phyloP scores from a whole-genome alignment of 2,329 filamentous ascomycete genomes.

The Esteya vermicola region DNA sequence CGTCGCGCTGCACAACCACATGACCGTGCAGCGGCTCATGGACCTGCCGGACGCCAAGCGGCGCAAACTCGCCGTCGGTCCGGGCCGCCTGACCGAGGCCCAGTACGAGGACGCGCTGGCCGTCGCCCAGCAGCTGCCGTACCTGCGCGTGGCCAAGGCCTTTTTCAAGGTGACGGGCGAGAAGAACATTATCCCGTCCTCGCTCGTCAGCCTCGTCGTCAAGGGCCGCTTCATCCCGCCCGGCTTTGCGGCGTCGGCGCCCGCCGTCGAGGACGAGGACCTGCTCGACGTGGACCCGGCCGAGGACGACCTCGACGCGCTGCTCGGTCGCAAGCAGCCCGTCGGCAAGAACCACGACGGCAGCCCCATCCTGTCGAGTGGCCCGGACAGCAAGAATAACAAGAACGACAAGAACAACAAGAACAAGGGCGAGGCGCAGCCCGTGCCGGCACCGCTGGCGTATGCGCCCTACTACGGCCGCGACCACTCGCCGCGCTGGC shows the following conservation, averaged over 20 bases:
- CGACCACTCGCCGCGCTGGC: constrained; percentile 82
- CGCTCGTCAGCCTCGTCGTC: constrained; percentile 84
- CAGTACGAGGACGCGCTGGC: constrained; percentile 64
- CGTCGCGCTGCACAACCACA: constrained; percentile 57
- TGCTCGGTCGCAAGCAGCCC: constrained; percentile 58
- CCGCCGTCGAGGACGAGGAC: constrained; percentile 61
- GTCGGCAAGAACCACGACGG: constrained; percentile 46
- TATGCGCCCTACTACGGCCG: constrained; percentile 83
- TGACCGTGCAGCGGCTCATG: constrained; percentile 83
- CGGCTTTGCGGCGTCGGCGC: constrained; percentile 54
- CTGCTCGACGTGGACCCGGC: constrained; percentile 85
- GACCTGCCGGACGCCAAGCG: constrained; percentile 61
- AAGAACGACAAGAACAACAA: too few relatives aligned
- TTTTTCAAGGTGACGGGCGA: constrained; percentile 99
- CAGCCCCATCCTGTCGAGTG: constrained; percentile 34
- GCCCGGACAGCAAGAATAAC: too few relatives aligned
- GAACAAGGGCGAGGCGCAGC: constrained; percentile 47
- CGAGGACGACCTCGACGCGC: constrained; percentile 79
- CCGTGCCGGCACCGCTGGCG: constrained; percentile 68
- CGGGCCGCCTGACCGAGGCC: constrained; percentile 54
- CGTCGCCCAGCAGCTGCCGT: constrained; percentile 73
- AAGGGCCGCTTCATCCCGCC: constrained; percentile 91
- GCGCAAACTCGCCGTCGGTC: constrained; percentile 54
- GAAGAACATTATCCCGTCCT: constrained; percentile 79
- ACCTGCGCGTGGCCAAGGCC: constrained; percentile 72